Evolutionary conservation across 768 basidiomycete species (phyloP), one percentile per base, ranked within the genome.

Genomic region (Pisolithus marmoratus): DNA sequence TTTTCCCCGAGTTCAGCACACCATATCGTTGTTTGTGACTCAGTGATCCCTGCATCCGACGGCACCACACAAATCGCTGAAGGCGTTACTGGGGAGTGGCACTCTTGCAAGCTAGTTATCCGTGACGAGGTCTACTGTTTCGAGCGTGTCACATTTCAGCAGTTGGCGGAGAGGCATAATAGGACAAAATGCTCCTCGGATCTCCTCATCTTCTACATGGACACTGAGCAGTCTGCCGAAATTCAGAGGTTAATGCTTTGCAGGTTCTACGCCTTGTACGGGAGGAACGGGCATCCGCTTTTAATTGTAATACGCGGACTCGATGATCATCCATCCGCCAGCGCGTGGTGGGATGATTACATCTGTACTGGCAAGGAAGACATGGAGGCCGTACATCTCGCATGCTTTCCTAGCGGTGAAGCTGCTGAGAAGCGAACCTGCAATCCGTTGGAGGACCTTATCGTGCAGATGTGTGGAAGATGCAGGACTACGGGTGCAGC

Each of bases 21-120:
- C 19, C 47, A 38, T 31, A 19, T 52, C 17, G 49, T 52, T n/a
- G 51, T 52, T 24, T 52, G 51, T 23, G 51, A 52, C 26, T 50
- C 51, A 4, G 51, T 34, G 5, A 46, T 52, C 34, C 26, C 14
- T 14, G 26, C 51, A 6, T 23, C 48, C 19, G 8, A 48, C n/a
- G 50, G 38, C 15, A 14, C 40, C 7, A 48, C 37, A 19, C 47
- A 50, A 26, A 38, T 52, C 20, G 51, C 51, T 4, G 51, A 48
- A 27, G 38, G 47, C 24, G 50, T 48, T 7, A 34, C 14, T 12
- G 37, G 37, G 20, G 31, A 31, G n/a, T 52, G 51, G 48, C 26
- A 48, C 31, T 48, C 46, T 22, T 38, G 37, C 47, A 50, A 14
- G 24, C 36, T 52, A 1, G 36, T 38, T 14, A 52, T 52, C 12